Evolutionary conservation across 1,139 yeast genomes (phyloP), one percentile per base, ranked within the genome.

Genomic region (Ashbya aceris): DNA sequence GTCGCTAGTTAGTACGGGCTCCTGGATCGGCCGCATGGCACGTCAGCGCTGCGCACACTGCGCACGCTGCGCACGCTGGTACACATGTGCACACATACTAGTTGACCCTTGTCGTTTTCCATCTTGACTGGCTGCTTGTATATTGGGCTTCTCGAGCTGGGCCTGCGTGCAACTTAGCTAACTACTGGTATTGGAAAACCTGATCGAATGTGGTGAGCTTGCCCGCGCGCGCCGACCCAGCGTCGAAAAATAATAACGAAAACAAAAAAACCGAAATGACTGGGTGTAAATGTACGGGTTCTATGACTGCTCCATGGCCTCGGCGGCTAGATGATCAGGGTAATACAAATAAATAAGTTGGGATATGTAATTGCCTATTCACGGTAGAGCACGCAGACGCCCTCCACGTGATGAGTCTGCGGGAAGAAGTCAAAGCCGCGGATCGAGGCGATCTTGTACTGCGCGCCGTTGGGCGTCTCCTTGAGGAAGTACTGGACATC

Each of bases 41-140:
- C 7, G 11, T 2, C 10, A 11, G n/a, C 8, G 14, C 17, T 32
- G n/a, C 7, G 5, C 12, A 32, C 13, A 9, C 8, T 31, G 9
- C 12, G 8, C 8, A 9, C 33, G 12, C 12, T 13, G 12, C 9
- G 30, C 30, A 27, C 9, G 9, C n/a, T 27, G 9, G n/a, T n/a
- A 9, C 9, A 27, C 30, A 27, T 29, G 31, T 12, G n/a, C 13
- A 32, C 63, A 83, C 95, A 73, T 83, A 85, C 97, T 77, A 89
- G 83, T 79, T 86, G 95, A 75, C 98, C 98, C 79, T 86, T 86
- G 75, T 91, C 97, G 98, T 91, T 91, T 83, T 91, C 97, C 98
- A 91, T 91, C 68, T 75, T 86, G 83, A 29, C 13, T 12, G 31
- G 6, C 13, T 29, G 31, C 31, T 29, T 29, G 31, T 11, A 29